phyloP scores from a whole-genome alignment of 1,139 yeast species.

The Wickerhamomyces sp. region DNA sequence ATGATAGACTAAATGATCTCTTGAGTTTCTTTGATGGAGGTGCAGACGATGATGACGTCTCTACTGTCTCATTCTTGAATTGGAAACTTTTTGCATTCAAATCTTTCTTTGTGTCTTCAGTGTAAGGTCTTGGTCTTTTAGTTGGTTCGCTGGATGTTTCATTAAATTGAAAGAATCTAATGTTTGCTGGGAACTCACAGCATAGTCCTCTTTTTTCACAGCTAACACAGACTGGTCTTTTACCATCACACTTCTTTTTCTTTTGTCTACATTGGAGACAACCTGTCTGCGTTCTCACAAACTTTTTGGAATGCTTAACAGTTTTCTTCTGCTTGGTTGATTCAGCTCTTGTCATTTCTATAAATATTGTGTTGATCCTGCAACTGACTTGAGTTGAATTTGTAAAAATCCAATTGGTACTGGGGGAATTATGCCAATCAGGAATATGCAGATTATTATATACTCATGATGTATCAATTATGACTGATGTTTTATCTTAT shows the following conservation, averaged over 20 bases:
- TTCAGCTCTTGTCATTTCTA: too few relatives aligned
- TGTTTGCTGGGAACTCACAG: conserved; percentile 23
- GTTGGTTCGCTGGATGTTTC: neutral
- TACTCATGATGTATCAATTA: too few relatives aligned
- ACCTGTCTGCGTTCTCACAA: conserved; percentile 24
- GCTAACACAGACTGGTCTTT: conserved; percentile 46
- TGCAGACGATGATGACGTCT: neutral
- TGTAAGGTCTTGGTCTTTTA: neutral
- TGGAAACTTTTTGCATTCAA: neutral
- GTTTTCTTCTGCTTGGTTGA: conserved; percentile 6
- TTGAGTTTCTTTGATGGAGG: neutral
- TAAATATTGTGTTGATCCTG: too few relatives aligned
- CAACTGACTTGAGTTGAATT: too few relatives aligned
- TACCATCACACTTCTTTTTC: conserved; percentile 44
- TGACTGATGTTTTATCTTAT: too few relatives aligned
- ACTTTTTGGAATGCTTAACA: conserved; percentile 22
- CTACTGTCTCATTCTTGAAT: neutral
- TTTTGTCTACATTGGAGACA: conserved; percentile 26
- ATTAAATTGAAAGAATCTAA: conserved; percentile 19
- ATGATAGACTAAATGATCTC: conserved; percentile 1
- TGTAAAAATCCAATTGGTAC: too few relatives aligned
- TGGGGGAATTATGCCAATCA: too few relatives aligned
- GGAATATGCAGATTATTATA: too few relatives aligned
- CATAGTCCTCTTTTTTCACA: conserved; percentile 33
- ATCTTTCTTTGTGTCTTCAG: neutral